phyloP scores from a whole-genome alignment of 116 monocot genomes.

The Thalassia testudinum region DNA sequence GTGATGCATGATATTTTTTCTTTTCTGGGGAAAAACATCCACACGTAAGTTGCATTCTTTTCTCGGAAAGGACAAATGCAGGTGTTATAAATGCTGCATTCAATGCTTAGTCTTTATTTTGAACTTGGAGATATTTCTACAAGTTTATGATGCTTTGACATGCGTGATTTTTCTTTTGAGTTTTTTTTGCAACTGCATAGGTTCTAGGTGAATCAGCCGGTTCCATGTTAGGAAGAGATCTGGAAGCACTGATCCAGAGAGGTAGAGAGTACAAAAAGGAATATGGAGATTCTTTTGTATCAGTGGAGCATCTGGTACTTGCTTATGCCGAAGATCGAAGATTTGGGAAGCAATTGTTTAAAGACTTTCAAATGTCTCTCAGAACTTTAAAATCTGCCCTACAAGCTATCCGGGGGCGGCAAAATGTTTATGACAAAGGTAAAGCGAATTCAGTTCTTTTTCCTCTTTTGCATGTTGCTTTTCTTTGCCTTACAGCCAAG shows the following conservation, averaged over 20 bases:
- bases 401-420: constrained; percentile 65
- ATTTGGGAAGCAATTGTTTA: constrained; percentile 85
- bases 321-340: constrained; percentile 68
- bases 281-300: constrained; percentile 86
- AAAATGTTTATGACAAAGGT: constrained; percentile 94
- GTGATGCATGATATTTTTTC: no score
- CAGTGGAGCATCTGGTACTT: constrained; percentile 91
- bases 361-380: constrained; percentile 73
- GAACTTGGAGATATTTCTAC: no score
- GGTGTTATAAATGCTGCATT: no score
- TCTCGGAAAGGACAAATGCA: no score
- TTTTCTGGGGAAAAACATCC: no score
- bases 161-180: neutral
- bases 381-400: constrained; percentile 43
- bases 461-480: neutral
- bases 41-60: no score
- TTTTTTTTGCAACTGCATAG: constrained; percentile 18
- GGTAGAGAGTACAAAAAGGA: constrained; percentile 82
- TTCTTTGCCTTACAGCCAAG: neutral
- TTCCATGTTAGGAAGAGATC: constrained; percentile 77
- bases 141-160: no score
- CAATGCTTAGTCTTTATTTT: no score
- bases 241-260: constrained; percentile 86
- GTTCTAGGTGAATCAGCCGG: constrained; percentile 86
- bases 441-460: no score